Evolutionary conservation across 805 yeast species (phyloP), one percentile per base, ranked within the genome.

Genomic region (Starmerella khaoyaiensis): DNA sequence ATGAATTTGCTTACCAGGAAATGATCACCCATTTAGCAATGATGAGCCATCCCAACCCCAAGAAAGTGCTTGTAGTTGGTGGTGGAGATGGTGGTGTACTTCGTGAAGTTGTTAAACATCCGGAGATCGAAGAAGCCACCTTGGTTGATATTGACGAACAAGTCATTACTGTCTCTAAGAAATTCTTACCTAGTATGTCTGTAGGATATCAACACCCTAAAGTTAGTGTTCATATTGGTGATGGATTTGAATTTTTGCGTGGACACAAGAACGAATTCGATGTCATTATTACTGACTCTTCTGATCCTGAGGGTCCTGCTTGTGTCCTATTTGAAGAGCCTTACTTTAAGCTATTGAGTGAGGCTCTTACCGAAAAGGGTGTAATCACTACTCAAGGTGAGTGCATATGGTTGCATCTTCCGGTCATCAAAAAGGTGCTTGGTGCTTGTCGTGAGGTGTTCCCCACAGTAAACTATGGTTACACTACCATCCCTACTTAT

Each of bases 51-150:
- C 86, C 94, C 52, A 76, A 81, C 65, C 97, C 97, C 41, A 82
- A 81, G 69, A 77, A 71, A 53, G 96, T 93, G 18, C 68, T 87
- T 39, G 97, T 87, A 46, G 80, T 87, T 55, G 98, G 98, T 42
- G 98, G 98, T 48, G 98, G 98, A 56, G 98, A 87, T 60, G 98
- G 98, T 52, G 97, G 97, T 62, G 97, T 87, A 36, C 71, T 87
- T 54, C 75, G 97, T 64, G 97, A 87, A 63, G 70, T 86, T 56
- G 81, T 84, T 56, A 87, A 87, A 64, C 95, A 87, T 63, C 75
- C 71, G 36, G 60, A 71, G 43, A 82, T 87, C 38, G 94, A 84
- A 60, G 79, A 78, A 62, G 94, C 93, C 33, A 72, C 80, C 64
- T 68, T 87, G 49, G 84, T 94, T 62, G 98, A 87, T 62, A 87